phyloP scores from a whole-genome alignment of 768 basidiomycete species.

The Termitomyces sp. region DNA sequence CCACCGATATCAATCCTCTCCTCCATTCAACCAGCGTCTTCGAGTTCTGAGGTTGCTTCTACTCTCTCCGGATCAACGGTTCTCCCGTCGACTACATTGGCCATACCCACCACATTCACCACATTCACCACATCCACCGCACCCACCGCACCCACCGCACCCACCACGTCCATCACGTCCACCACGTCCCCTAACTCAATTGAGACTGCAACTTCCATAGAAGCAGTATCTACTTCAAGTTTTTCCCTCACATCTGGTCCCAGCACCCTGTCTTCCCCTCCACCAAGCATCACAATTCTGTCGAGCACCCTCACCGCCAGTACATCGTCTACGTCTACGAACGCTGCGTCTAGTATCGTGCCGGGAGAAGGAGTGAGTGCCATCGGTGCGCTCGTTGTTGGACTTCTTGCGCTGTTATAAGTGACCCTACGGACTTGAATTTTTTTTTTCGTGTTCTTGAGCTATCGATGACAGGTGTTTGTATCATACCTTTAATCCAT shows the following conservation, averaged over 20 bases:
- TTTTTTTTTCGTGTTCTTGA: not conserved
- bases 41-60: not conserved
- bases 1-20: not conserved
- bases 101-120: not conserved
- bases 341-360: not conserved
- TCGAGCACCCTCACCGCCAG: not conserved
- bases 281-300: not conserved
- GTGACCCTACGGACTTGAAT: not conserved
- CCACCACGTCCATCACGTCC: not conserved
- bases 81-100: not conserved
- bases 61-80: not conserved
- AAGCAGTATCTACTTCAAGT: no score
- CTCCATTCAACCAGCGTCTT: not conserved
- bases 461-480: not conserved
- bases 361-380: not conserved
- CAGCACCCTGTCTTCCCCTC: not conserved
- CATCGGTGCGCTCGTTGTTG: not conserved
- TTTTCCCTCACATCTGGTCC: not conserved
- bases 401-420: not conserved
- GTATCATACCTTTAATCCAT: not conserved
- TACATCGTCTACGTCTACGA: not conserved
- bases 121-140: not conserved
- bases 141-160: not conserved
- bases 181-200: not conserved
- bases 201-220: not conserved